These are phyloP conservation scores for Gracilaria domingensis DNA, from an alignment of 23 red algal species.

Conservation along the genomic window DNA sequence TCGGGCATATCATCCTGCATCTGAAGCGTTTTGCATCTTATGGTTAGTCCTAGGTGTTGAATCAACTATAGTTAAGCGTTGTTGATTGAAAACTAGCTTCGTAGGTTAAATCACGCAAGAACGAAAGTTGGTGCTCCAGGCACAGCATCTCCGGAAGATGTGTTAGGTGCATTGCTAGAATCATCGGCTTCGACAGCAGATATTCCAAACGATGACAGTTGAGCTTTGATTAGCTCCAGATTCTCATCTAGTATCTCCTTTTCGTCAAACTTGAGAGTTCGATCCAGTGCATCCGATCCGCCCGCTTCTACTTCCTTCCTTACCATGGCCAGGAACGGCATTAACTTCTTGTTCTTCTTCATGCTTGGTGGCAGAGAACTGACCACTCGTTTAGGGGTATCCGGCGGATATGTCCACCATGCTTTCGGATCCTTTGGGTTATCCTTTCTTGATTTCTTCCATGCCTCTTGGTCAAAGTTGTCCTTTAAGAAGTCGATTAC, in stretches of 20 bases:
- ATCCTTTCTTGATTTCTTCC: conserved; percentile 29
- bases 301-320: conserved; percentile 73
- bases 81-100: no score
- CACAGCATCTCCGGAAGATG: conserved; percentile 45
- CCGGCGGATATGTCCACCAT: conserved; percentile 85
- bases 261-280: conserved; percentile 87
- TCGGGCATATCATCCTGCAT: no score
- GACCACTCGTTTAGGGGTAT: conserved; percentile 85
- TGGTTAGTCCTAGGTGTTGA: no score
- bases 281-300: conserved; percentile 67
- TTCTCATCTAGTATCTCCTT: conserved; percentile 85
- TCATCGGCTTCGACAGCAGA: conserved; percentile 32
- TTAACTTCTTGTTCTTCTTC: conserved; percentile 85
- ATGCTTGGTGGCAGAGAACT: conserved; percentile 56
- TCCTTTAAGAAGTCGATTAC: conserved; percentile 72
- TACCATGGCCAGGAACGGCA: conserved; percentile 90
- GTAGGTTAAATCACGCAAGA: neutral
- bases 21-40: no score
- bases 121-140: conserved; percentile 74
- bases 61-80: no score
- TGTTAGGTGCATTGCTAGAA: neutral
- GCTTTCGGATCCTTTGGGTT: conserved; percentile 48
- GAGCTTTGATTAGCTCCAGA: conserved; percentile 50
- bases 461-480: conserved; percentile 75
- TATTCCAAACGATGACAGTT: conserved; percentile 73